Evolutionary conservation across 2,329 filamentous ascomycete genomes (phyloP), one percentile per base, ranked within the genome.

Genomic region (Dactylellina sp.): DNA sequence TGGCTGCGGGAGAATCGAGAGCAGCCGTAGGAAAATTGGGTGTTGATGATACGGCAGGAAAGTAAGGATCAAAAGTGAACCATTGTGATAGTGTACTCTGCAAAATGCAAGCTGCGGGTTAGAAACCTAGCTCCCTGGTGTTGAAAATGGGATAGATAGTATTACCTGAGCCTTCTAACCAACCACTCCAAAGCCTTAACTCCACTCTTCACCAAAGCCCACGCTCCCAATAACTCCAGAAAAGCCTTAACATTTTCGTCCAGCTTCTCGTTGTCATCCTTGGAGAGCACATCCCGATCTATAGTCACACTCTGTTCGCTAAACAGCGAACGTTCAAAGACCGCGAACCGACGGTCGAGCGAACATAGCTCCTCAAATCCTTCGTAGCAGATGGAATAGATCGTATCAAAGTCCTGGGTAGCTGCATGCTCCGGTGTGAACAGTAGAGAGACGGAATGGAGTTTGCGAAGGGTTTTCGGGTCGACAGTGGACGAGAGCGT

Each of bases 161-260:
- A 37, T 75, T 83, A 96, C 92, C 89, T 88, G 79, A 98, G 99
- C 79, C 94, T 86, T 79, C 95, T 86, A 62, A 99, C 87, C 50
- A 99, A 86, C 95, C 95, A 99, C 83, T 99, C 96, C 39, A 98
- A 85, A 14, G 93, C 89, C 82, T 96, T 96, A 61, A 97, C 87
- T 0, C 92, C 92, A 42, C 95, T 94, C 83, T 90, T 93, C 32
- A 99, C 84, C 76, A 94, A 85, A 76, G 99, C 81, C 42, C 90
- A 87, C 24, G 89, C 88, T 20, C 91, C 90, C 9, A 91, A 88
- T 12, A 98, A 85, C 32, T 89, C 90, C 77, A 99, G 84, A 80
- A 98, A 99, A 12, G 88, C 86, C 78, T 96, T 91, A 64, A 98
- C 83, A 65, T 89, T 89, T 55, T 84, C 84, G 81, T 97, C 88